Evolutionary conservation across 2,329 filamentous ascomycete species (phyloP), one percentile per base, ranked within the genome.

Genomic region (Biscogniauxia marginata): DNA sequence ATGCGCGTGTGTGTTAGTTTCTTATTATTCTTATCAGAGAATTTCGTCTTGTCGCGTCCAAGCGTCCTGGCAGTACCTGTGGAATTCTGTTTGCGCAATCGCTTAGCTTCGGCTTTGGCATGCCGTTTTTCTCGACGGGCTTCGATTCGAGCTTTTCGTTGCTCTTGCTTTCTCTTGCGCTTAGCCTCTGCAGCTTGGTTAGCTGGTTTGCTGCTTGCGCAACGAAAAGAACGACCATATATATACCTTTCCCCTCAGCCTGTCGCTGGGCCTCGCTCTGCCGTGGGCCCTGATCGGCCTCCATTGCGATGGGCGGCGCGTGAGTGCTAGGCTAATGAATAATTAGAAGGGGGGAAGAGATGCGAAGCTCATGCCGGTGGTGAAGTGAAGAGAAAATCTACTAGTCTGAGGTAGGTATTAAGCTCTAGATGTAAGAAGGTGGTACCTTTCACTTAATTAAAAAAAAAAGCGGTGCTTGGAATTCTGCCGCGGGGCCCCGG

Each of bases 61-160:
- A 64, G 57, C 11, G 58, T 70, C 68, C 70, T 74, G 39, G 61
- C 66, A 13, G 62, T 64, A 44, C 65, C 67, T 56, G 62, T 56
- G 30, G 67, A 58, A 46, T 74, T 73, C 30, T 59, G 57, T 60
- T 77, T 76, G 55, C 72, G 73, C 20, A 70, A 70, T 47, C 66
- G 65, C 66, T 75, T 77, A 52, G 71, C 73, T 62, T 72, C 72
- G 16, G 73, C 63, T 65, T 72, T 72, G 54, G 58, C 58, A 18
- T 63, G 61, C 13, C 70, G 73, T 65, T 76, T 77, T 57, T 70
- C 71, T 56, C 72, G 73, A 49, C 75, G 68, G 46, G 57, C 57
- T 53, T 67, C 68, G 51, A 67, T 58, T 59, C 67, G 66, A 43
- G 53, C 46, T 34, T 62, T 25, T 50, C 68, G 65, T 53, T 65